Conservation (phyloP, 169 alveolate genomes). For the Sarcocystis neurona region DNA sequence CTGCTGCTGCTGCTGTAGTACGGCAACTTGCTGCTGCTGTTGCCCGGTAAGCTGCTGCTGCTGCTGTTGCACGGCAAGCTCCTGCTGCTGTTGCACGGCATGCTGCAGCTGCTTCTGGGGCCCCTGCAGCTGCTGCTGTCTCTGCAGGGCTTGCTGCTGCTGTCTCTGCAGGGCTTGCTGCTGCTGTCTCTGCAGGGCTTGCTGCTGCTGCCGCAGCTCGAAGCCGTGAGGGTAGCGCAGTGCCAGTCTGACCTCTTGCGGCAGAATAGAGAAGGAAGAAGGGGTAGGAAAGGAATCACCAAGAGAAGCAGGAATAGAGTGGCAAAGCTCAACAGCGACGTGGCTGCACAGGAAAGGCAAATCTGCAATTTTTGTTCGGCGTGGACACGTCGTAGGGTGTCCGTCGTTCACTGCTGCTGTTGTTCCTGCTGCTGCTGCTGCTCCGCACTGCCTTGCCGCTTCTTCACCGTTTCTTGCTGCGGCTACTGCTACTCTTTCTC, state of each 20-base stretch:
- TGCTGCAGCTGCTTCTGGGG: neutral
- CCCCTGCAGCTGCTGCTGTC: neutral
- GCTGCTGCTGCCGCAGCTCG: neutral
- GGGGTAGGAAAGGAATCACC: no score
- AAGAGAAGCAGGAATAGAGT: no score
- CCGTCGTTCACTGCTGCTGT: no score
- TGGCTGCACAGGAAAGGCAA: no score
- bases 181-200: neutral
- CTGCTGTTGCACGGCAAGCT: neutral
- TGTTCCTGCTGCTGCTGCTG: no score
- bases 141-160: neutral
- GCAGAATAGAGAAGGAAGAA: no score
- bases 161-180: neutral
- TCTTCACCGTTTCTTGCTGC: no score
- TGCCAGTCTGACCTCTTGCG: conserved; percentile 51
- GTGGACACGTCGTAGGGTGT: no score
- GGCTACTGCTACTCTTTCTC: no score
- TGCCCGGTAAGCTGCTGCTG: neutral
- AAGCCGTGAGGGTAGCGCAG: conserved; percentile 57
- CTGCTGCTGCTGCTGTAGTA: neutral
- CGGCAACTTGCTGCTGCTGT: neutral
- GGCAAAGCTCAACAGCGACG: no score
- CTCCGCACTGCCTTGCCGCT: no score
- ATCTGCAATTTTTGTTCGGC: no score
- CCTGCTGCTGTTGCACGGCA: neutral